Percentiles rank a stretch among this genome's conserved stretches.
Evolutionary conservation across 352 stramenopile genomes (phyloP).

Genomic region (Pythium guiyangense): DNA sequence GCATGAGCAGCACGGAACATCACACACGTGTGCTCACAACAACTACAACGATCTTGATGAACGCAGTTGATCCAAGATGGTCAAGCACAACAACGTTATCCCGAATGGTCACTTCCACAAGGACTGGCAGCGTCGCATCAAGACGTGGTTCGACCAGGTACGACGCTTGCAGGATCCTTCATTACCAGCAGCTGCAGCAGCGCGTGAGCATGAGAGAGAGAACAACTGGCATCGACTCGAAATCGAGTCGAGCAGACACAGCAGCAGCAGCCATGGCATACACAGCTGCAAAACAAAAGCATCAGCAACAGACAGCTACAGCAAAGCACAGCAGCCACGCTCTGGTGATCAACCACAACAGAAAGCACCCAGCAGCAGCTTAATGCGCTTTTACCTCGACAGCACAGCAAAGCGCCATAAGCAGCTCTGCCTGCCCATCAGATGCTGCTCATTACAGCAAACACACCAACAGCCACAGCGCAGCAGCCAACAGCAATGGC

Average conservation of each 20-base stretch:
- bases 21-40: not conserved
- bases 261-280: not conserved
- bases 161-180: conserved; percentile 9
- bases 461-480: no score
- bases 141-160: conserved; percentile 96
- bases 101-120: conserved; percentile 99
- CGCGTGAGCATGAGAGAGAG: not conserved
- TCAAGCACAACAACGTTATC: conserved; percentile 99
- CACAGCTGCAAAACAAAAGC: not conserved
- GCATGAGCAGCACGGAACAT: no score
- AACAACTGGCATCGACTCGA: not conserved
- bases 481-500: no score
- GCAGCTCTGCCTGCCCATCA: no score
- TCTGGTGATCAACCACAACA: not conserved
- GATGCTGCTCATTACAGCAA: no score
- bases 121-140: conserved; percentile 97
- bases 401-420: not conserved
- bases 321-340: not conserved
- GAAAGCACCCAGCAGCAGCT: not conserved
- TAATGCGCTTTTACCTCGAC: no score
- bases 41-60: not conserved
- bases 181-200: not conserved
- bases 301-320: not conserved
- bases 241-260: not conserved
- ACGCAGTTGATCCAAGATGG: conserved; percentile 85